These are phyloP conservation scores for Chytridium lagenaria DNA, from an alignment of 371 early-diverging fungal species.

Conservation along the genomic window DNA sequence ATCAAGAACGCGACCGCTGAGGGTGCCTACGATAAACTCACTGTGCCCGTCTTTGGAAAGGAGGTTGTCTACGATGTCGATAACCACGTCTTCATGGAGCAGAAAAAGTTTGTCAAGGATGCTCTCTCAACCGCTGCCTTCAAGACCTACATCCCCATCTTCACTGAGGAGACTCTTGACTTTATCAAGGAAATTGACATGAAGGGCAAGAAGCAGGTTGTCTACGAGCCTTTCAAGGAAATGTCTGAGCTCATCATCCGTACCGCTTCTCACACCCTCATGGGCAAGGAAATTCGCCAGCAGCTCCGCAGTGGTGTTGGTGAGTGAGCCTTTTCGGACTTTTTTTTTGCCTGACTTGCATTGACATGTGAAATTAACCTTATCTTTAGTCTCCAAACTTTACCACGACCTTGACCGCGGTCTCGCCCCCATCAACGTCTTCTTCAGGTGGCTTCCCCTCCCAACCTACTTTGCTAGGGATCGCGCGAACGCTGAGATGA, in stretches of 20 bases:
- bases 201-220: slow-evolving; percentile 60
- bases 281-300: slow-evolving; percentile 92
- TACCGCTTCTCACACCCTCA: slow-evolving; percentile 92
- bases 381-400: slow-evolving; percentile 85
- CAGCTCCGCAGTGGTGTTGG: slow-evolving; percentile 65
- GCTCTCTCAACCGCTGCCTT: slow-evolving; percentile 87
- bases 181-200: slow-evolving; percentile 66
- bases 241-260: slow-evolving; percentile 91
- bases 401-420: slow-evolving; percentile 96
- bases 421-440: slow-evolving; percentile 94
- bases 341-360: not conserved
- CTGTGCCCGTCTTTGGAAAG: slow-evolving; percentile 93
- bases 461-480: slow-evolving; percentile 85
- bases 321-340: slow-evolving; percentile 52
- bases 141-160: slow-evolving; percentile 85
- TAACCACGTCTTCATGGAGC: slow-evolving; percentile 93
- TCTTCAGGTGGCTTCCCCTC: slow-evolving; percentile 83
- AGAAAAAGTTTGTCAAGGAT: slow-evolving; percentile 95
- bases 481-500: slow-evolving; percentile 83
- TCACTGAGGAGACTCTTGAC: slow-evolving; percentile 78
- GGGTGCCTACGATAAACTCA: slow-evolving; percentile 91
- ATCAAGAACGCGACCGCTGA: slow-evolving; percentile 89
- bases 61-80: slow-evolving; percentile 97
- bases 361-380: too few relatives aligned
- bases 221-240: slow-evolving; percentile 75